Percentiles rank a stretch among this genome's conserved stretches.
Conservation (phyloP, 768 basidiomycete species). For the Scleroderma citrinum region DNA sequence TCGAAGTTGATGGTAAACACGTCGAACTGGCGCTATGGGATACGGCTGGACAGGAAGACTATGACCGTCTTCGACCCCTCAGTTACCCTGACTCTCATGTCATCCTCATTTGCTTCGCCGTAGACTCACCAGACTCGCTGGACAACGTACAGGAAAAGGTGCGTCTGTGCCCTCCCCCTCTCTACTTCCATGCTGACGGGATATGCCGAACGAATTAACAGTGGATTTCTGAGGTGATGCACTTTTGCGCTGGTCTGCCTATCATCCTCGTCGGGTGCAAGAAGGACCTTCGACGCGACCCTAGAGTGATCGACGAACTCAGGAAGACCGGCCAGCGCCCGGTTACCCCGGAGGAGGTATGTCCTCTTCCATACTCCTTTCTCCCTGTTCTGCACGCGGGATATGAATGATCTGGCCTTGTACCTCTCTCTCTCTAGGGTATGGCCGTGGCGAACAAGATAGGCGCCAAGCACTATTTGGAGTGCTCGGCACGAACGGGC, state of each 20-base stretch:
- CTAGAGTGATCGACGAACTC: constrained; percentile 89
- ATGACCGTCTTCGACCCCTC: constrained; percentile 95
- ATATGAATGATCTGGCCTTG: background rate
- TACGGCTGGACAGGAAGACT: constrained; percentile 99
- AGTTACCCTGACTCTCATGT: constrained; percentile 99
- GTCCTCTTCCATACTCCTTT: constrained; percentile 10
- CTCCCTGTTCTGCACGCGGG: background rate
- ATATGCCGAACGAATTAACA: constrained; percentile 26
- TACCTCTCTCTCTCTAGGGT: constrained; percentile 46
- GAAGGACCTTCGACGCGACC: constrained; percentile 95
- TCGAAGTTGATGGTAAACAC: constrained; percentile 97
- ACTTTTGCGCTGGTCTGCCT: constrained; percentile 91
- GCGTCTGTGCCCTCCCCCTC: constrained; percentile 17
- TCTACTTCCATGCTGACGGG: constrained; percentile 4
- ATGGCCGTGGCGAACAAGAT: constrained; percentile 96
- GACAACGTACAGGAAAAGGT: constrained; percentile 99
- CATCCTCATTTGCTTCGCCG: constrained; percentile 98
- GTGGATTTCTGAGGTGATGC: constrained; percentile 99
- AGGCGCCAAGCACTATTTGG: constrained; percentile 92
- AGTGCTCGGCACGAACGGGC: constrained; percentile 94
- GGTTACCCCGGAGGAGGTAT: constrained; percentile 87
- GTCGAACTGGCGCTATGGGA: constrained; percentile 99
- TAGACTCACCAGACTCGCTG: constrained; percentile 95
- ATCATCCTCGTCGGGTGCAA: constrained; percentile 98
- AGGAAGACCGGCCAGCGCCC: constrained; percentile 92